These are phyloP conservation scores for Gyromitra esculenta DNA, from an alignment of 2,329 filamentous ascomycete species.

Conservation along the genomic window DNA sequence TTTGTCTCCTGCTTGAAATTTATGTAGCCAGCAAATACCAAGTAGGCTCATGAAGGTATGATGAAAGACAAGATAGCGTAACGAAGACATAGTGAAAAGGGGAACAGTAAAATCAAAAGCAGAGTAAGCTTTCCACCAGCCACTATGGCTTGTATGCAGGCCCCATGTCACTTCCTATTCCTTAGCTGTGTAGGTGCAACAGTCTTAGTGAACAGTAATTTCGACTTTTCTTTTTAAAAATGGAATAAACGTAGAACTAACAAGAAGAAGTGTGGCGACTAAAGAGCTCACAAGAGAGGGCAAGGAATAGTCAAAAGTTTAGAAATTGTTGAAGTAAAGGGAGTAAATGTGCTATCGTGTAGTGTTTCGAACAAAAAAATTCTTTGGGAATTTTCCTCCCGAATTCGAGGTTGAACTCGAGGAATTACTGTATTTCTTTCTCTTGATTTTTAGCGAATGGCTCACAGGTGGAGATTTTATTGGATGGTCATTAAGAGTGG, in stretches of 20 bases:
- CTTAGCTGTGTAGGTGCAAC: background rate
- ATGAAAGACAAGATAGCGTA: background rate
- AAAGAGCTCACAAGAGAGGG: background rate
- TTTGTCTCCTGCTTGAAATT: background rate
- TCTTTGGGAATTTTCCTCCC: conserved; percentile 24
- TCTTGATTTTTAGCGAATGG: conserved; percentile 16
- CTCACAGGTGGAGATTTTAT: background rate
- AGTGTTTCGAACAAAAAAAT: conserved; percentile 22
- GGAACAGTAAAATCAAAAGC: background rate
- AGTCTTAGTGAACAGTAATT: too few relatives aligned
- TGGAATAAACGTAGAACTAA: background rate
- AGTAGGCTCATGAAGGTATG: background rate
- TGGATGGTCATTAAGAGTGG: conserved; percentile 37
- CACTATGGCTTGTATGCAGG: background rate
- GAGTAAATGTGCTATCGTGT: conserved; percentile 9
- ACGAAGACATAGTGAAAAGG: background rate
- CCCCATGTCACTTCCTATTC: background rate
- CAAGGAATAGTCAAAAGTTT: background rate
- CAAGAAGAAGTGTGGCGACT: background rate
- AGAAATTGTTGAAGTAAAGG: background rate
- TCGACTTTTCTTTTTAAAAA: background rate
- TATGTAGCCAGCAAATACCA: background rate
- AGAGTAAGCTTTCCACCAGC: background rate
- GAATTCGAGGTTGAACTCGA: conserved; percentile 3
- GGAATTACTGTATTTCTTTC: conserved; percentile 15